A percentile compares a stretch with the other conserved stretches of the same genome.
Evolutionary conservation across 371 early-diverging fungal genomes (phyloP).

Genomic region (Mortierella sp.): DNA sequence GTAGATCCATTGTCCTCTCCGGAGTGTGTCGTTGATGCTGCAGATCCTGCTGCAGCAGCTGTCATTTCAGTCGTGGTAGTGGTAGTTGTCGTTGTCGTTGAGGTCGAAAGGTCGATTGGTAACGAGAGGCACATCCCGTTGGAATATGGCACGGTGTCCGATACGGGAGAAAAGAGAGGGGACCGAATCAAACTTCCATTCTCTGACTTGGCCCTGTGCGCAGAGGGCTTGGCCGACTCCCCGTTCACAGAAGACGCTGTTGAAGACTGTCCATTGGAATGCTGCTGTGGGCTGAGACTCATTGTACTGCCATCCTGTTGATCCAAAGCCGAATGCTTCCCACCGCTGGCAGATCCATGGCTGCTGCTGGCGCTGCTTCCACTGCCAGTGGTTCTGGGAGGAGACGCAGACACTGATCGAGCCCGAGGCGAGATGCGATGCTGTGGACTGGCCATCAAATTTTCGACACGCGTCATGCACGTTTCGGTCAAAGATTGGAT

Average conservation of each 20-base stretch:
- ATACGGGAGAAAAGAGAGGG: conserved; percentile 33
- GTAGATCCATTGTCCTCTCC: conserved; percentile 21
- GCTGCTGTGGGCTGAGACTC: conserved; percentile 44
- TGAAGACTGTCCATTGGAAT: conserved; percentile 21
- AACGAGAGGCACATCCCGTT: conserved; percentile 45
- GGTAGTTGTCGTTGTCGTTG: conserved; percentile 15
- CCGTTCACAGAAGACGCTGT: background rate
- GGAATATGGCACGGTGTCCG: conserved; percentile 42
- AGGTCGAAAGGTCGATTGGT: conserved; percentile 21
- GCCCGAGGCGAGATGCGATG: conserved; percentile 19
- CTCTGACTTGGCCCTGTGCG: conserved; percentile 21
- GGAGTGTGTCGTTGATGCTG: conserved; percentile 6
- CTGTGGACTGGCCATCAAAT: conserved; percentile 32
- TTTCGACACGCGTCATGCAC: conserved; percentile 46
- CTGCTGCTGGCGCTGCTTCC: conserved; percentile 18
- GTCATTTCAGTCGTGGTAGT: conserved; percentile 14
- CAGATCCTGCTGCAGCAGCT: background rate
- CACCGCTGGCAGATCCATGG: conserved; percentile 11
- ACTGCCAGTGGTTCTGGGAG: conserved; percentile 39
- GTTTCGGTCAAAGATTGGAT: conserved; percentile 51
- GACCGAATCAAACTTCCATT: conserved; percentile 23
- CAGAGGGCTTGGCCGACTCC: background rate
- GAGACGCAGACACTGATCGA: conserved; percentile 49
- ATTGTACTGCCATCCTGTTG: conserved; percentile 5
- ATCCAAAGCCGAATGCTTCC: conserved; percentile 11